Evolutionary conservation across 208 protist genomes (phyloP).

Genomic region (Polymyxa betae): DNA sequence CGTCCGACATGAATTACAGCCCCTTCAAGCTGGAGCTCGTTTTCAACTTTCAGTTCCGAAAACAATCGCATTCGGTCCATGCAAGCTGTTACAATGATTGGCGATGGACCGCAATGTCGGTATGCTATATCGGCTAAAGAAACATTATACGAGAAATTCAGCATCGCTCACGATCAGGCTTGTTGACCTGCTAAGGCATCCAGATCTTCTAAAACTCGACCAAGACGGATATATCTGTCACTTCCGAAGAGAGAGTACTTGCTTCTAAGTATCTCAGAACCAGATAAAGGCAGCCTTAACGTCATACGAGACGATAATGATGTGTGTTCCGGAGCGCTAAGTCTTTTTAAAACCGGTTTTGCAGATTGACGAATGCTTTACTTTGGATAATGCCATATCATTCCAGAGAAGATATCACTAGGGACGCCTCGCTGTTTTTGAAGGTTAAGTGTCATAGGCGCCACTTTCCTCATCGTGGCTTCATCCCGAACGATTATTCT

Average conservation of each 20-base stretch:
- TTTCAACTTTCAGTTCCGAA: background rate
- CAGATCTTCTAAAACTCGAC: slow-evolving; percentile 32
- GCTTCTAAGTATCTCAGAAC: background rate
- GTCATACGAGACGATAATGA: background rate
- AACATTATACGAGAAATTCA: background rate
- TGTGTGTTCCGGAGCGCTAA: slow-evolving; percentile 18
- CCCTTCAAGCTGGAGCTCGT: background rate
- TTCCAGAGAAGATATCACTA: background rate
- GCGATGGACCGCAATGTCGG: background rate
- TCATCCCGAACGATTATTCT: too few relatives aligned
- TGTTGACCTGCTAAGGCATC: background rate
- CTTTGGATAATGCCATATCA: background rate
- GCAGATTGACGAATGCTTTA: background rate
- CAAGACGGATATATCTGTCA: background rate
- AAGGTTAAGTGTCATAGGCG: background rate
- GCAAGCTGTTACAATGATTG: slow-evolving; percentile 8
- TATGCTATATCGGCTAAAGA: slow-evolving; percentile 27
- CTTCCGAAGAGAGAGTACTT: slow-evolving; percentile 32
- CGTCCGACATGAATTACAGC: background rate
- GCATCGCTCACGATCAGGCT: background rate
- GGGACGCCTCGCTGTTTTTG: background rate
- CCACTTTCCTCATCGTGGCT: too few relatives aligned
- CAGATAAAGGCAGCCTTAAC: background rate
- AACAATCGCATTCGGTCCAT: slow-evolving; percentile 39
- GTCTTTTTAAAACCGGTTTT: background rate